A percentile compares a stretch with the other conserved stretches of the same genome.
Conservation (phyloP, 2,329 filamentous ascomycete species). For the Dichotomopilus funicola region DNA sequence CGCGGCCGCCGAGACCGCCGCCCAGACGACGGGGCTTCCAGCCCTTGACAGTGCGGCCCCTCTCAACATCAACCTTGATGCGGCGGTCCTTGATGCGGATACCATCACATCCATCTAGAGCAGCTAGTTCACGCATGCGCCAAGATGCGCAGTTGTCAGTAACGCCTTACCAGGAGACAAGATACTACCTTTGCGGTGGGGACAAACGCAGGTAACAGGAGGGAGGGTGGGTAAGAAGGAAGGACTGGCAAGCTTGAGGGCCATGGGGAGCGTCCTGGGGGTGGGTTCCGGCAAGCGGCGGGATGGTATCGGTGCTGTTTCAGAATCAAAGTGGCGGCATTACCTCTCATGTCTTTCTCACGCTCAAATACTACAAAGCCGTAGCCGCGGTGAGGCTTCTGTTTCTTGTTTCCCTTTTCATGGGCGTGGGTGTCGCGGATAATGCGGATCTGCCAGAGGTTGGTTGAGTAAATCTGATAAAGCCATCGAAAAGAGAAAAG, state of each 20-base stretch:
- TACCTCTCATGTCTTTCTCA: slow-evolving; percentile 99
- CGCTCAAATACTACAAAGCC: slow-evolving; percentile 95
- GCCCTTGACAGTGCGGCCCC: slow-evolving; percentile 85
- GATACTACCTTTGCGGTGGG: slow-evolving; percentile 28
- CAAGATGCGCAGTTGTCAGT: slow-evolving; percentile 63
- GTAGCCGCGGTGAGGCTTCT: slow-evolving; percentile 80
- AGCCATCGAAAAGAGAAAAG: background rate
- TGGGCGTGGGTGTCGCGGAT: slow-evolving; percentile 68
- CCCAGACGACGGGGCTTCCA: slow-evolving; percentile 91
- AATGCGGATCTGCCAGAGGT: slow-evolving; percentile 65
- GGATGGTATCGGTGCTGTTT: slow-evolving; percentile 8
- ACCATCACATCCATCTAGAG: slow-evolving; percentile 78
- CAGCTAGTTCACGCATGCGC: slow-evolving; percentile 64
- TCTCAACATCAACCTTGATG: slow-evolving; percentile 92
- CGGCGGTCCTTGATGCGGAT: slow-evolving; percentile 87
- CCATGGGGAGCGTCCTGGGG: slow-evolving; percentile 36
- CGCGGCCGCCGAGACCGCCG: slow-evolving; percentile 84
- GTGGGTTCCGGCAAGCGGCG: slow-evolving; percentile 10
- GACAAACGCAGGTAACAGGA: slow-evolving; percentile 18
- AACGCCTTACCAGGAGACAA: slow-evolving; percentile 48
- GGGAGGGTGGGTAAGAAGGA: slow-evolving; percentile 9
- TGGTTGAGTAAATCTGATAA: slow-evolving; percentile 5
- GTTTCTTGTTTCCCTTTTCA: slow-evolving; percentile 67
- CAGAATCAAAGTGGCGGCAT: slow-evolving; percentile 41
- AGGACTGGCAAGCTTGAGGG: slow-evolving; percentile 53